Evolutionary conservation across 345 rosid genomes (phyloP), one percentile per base, ranked within the genome.

Genomic region (Sonneratia caseolaris): DNA sequence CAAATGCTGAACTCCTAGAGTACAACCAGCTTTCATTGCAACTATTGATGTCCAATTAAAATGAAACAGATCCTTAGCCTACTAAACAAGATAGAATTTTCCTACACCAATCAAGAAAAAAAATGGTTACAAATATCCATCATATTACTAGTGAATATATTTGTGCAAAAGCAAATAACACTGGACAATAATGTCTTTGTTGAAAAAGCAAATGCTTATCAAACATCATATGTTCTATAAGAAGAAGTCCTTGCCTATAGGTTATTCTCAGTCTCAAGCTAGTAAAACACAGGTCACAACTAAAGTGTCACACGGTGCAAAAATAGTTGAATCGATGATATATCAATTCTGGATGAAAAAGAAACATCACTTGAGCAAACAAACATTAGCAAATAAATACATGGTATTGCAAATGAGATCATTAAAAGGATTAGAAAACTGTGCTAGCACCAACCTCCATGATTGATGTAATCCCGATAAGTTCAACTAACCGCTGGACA

Each of bases 391-490:
- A 61, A 43, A 68, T 13, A 65, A 43, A 65, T 64, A 22, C 73
- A 36, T 55, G 49, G 37, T 22, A 15, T 19, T 19, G 24, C 64
- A 37, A 67, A 18, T 69, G 72, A 64, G 70, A 79, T 59, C 42
- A 32, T 64, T 68, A 22, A 64, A 7, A 84, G 72, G 66, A 70
- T 68, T 37, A 65, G 64, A 66, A 48, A 70, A 66, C 53, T 57
- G 12, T 15, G 32, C 64, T 5, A 22, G 3, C 32, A 62, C 37
- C 66, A 62, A 82, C 71, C 98, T 93, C 98, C 98, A 93, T 89
- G 61, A 93, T 81, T 59, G 98, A 93, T 36, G 98, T 93, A 68
- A 87, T 91, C 74, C 98, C 97, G 82, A 93, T 87, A 70, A 93
- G 86, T 74, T 91, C 98, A 66, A 93, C 92, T 73, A 93, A 79